Evolutionary conservation across 805 yeast species (phyloP).

Genomic region (Ogataea angusta): DNA sequence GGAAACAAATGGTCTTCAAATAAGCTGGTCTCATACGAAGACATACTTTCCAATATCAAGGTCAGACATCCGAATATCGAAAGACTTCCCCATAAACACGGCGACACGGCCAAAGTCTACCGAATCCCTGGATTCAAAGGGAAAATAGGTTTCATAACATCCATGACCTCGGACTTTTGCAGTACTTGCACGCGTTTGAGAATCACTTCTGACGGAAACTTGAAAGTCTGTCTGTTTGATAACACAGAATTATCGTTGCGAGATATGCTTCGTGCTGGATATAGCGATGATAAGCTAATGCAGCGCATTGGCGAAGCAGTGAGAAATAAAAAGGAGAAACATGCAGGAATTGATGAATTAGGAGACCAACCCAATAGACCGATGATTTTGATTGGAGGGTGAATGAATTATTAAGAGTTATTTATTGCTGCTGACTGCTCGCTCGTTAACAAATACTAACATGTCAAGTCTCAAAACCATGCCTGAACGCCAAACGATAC

Average conservation of each 20-base stretch:
- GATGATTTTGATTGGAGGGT: slow-evolving; percentile 58
- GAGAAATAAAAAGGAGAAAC: slow-evolving; percentile 44
- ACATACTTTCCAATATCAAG: slow-evolving; percentile 37
- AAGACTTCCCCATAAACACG: slow-evolving; percentile 29
- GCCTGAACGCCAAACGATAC: neutral
- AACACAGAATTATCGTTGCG: slow-evolving; percentile 47
- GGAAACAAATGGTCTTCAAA: slow-evolving; percentile 50
- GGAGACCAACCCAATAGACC: slow-evolving; percentile 49
- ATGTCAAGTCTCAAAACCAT: neutral
- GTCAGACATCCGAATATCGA: slow-evolving; percentile 30
- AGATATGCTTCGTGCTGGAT: slow-evolving; percentile 40
- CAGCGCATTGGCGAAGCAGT: slow-evolving; percentile 44
- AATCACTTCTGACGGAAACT: slow-evolving; percentile 51
- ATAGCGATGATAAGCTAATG: slow-evolving; percentile 36
- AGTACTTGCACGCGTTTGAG: slow-evolving; percentile 50
- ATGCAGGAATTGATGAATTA: slow-evolving; percentile 48
- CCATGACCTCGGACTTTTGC: slow-evolving; percentile 55
- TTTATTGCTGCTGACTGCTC: slow-evolving; percentile 1
- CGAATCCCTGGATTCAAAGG: slow-evolving; percentile 43
- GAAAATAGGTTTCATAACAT: slow-evolving; percentile 49
- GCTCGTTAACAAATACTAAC: slow-evolving; percentile 9
- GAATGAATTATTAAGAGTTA: neutral
- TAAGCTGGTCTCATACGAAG: slow-evolving; percentile 45
- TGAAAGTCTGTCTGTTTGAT: slow-evolving; percentile 54
- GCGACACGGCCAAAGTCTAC: slow-evolving; percentile 51